Percentiles rank a stretch among this genome's conserved stretches.
phyloP scores from a whole-genome alignment of 257 asterid species.

The Nicotiana undulata region DNA sequence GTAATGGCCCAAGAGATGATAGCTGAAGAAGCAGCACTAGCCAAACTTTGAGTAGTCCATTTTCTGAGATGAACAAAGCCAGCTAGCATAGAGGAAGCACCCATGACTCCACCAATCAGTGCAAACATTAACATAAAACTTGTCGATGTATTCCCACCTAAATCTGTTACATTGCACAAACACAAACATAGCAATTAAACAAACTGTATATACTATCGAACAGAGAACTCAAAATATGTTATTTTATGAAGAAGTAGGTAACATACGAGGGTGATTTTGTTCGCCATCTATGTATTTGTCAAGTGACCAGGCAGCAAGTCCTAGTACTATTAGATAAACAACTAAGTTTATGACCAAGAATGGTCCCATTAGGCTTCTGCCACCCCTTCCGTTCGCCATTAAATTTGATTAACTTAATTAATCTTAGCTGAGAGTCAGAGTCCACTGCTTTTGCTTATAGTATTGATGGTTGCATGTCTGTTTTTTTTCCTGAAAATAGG shows the following conservation, averaged over 20 bases:
- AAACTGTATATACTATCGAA: not conserved
- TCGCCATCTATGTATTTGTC: conserved; percentile 82
- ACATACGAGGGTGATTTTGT: conserved; percentile 64
- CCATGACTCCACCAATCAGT: conserved; percentile 48
- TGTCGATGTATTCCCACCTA: conserved; percentile 73
- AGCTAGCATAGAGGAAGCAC: conserved; percentile 39
- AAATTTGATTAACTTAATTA: not conserved
- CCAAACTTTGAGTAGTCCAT: conserved; percentile 45
- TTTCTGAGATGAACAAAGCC: conserved; percentile 45
- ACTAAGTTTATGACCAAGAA: conserved; percentile 56
- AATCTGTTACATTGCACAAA: conserved; percentile 24
- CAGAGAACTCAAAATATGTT: not conserved
- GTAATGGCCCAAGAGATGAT: conserved; percentile 48
- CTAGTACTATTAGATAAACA: conserved; percentile 43
- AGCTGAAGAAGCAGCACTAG: conserved; percentile 49
- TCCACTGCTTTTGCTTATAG: not conserved
- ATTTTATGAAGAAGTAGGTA: not conserved
- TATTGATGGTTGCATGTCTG: not conserved
- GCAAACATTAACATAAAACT: conserved; percentile 52
- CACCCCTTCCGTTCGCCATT: conserved; percentile 52
- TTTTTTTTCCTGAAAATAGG: not conserved
- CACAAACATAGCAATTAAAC: not conserved
- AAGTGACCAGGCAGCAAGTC: conserved; percentile 69
- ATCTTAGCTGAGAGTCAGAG: not conserved
- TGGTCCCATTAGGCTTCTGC: conserved; percentile 56